phyloP scores from a whole-genome alignment of 331 rosid species.

The Telfairia occidentalis region DNA sequence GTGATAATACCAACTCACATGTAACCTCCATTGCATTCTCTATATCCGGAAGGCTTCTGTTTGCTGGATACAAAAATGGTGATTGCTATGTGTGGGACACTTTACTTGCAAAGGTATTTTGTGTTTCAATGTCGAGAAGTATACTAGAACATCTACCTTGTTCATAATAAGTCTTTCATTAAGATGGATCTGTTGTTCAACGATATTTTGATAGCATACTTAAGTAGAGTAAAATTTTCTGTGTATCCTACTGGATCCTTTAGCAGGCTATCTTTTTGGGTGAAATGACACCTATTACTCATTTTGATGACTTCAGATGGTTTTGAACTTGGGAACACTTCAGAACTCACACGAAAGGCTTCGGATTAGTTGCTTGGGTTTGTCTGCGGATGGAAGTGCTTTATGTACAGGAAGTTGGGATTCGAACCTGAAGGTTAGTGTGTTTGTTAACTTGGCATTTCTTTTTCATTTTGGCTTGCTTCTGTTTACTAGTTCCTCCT shows the following conservation, averaged over 20 bases:
- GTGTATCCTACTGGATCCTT: not conserved
- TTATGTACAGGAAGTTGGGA: slow-evolving; percentile 98
- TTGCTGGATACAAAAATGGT: slow-evolving; percentile 79
- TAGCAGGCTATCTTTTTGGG: not conserved
- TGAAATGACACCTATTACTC: slow-evolving; percentile 3
- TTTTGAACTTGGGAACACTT: slow-evolving; percentile 81
- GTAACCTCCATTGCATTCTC: slow-evolving; percentile 92
- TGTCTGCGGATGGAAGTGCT: slow-evolving; percentile 99
- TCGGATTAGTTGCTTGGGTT: slow-evolving; percentile 82
- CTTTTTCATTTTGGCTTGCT: not conserved
- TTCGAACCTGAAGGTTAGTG: slow-evolving; percentile 62
- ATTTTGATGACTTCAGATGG: slow-evolving; percentile 27
- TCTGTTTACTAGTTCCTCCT: not conserved
- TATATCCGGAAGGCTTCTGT: slow-evolving; percentile 86
- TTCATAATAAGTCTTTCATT: not conserved
- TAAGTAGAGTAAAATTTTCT: not conserved
- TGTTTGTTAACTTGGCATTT: not conserved
- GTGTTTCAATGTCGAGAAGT: not conserved
- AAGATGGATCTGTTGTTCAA: not conserved
- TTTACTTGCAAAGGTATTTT: slow-evolving; percentile 70
- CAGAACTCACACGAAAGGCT: slow-evolving; percentile 67
- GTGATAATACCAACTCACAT: slow-evolving; percentile 37
- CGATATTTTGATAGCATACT: not conserved
- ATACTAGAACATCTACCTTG: not conserved
- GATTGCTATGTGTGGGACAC: slow-evolving; percentile 95